phyloP scores from a whole-genome alignment of 2,329 filamentous ascomycete genomes.

The Arachnomyces sp. region DNA sequence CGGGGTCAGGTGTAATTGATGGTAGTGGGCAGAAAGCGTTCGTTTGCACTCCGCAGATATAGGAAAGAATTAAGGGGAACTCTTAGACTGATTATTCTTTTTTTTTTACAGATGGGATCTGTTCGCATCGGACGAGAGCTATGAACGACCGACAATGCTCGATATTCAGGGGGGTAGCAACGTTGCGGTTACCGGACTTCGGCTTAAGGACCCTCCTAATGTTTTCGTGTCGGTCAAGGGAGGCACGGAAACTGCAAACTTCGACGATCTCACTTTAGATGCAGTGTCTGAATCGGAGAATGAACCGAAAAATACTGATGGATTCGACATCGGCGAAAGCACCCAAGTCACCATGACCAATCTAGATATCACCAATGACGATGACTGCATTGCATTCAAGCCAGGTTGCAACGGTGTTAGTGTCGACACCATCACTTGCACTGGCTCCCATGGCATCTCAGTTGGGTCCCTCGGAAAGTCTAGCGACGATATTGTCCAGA shows the following conservation, averaged over 20 bases:
- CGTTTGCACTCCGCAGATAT: no score
- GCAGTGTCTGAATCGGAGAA: constrained; percentile 34
- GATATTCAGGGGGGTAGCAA: constrained; percentile 34
- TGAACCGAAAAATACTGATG: constrained; percentile 36
- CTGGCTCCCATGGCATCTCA: constrained; percentile 41
- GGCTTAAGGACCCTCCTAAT: constrained; percentile 38
- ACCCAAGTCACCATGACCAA: constrained; percentile 31
- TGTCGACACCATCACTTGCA: constrained; percentile 37
- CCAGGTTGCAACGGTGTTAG: constrained; percentile 33
- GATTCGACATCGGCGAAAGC: constrained; percentile 36
- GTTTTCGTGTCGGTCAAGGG: constrained; percentile 39
- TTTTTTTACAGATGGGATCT: no score
- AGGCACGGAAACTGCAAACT: constrained; percentile 28
- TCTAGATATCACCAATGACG: constrained; percentile 34
- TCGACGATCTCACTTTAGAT: constrained; percentile 31
- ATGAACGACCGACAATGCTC: constrained; percentile 35
- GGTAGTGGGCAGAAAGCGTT: constrained; percentile 42
- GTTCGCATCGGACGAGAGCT: constrained; percentile 33
- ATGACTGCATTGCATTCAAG: constrained; percentile 43
- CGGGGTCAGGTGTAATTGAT: constrained; percentile 38
- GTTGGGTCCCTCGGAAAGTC: constrained; percentile 41
- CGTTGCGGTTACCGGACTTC: constrained; percentile 32
- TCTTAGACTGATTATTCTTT: no score
- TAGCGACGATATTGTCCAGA: constrained; percentile 35
- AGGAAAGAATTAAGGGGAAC: constrained; percentile 13